These are phyloP conservation scores for Forsythia viridissima DNA, from an alignment of 257 asterid genomes.

Conservation along the genomic window DNA sequence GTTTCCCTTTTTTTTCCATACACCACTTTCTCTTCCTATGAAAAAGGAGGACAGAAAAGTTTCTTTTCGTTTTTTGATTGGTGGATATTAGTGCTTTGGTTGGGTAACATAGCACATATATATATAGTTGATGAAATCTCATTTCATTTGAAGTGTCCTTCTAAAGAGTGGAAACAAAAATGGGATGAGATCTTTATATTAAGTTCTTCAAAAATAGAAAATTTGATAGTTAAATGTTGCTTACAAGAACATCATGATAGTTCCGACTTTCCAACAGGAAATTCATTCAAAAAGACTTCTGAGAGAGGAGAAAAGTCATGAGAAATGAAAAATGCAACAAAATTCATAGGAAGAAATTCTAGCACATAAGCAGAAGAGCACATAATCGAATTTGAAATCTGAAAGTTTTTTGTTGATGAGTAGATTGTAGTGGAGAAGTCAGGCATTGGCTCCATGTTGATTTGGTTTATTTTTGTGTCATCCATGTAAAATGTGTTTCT, in stretches of 20 bases:
- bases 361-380: background rate
- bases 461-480: slow-evolving; percentile 30
- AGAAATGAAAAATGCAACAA: background rate
- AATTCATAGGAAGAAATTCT: background rate
- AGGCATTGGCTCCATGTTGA: slow-evolving; percentile 36
- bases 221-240: background rate
- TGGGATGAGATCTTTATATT: background rate
- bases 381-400: no score
- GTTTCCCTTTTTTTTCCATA: background rate
- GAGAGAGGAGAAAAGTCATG: no score
- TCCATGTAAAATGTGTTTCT: slow-evolving; percentile 28
- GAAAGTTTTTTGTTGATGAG: no score
- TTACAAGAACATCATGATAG: background rate
- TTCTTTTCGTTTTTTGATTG: background rate
- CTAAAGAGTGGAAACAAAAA: background rate
- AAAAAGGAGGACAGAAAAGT: background rate
- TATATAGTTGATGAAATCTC: no score
- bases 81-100: background rate
- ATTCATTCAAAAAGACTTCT: no score
- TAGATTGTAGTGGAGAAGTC: background rate
- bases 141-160: background rate
- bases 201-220: background rate
- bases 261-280: no score
- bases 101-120: background rate
- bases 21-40: background rate